Percentiles rank a stretch among this genome's conserved stretches.
phyloP scores from a whole-genome alignment of 164 flowering plant species.

The Umbilicus rupestris region DNA sequence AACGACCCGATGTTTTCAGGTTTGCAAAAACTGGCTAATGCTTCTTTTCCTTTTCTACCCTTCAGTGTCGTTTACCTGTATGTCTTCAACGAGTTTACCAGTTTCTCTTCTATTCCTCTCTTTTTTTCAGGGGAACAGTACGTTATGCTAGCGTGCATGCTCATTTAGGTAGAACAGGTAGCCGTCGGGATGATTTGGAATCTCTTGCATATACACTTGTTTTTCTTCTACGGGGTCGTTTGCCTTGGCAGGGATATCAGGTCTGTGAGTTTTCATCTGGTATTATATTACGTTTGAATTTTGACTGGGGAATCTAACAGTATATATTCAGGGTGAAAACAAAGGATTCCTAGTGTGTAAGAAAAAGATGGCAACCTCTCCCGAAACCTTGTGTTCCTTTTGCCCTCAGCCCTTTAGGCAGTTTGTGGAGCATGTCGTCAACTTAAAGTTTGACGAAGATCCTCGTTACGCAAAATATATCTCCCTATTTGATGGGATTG shows the following conservation, averaged over 20 bases:
- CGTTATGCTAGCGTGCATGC: slow-evolving; percentile 99
- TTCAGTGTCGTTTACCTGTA: not conserved
- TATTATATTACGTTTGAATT: not conserved
- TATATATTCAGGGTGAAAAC: slow-evolving; percentile 66
- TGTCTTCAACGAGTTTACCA: not conserved
- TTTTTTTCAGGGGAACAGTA: slow-evolving; percentile 74
- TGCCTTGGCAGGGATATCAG: slow-evolving; percentile 99
- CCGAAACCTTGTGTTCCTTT: slow-evolving; percentile 71
- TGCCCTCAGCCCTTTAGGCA: slow-evolving; percentile 79
- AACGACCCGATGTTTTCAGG: slow-evolving; percentile 96
- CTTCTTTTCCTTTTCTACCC: not conserved
- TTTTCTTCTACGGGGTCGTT: slow-evolving; percentile 84
- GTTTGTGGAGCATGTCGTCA: slow-evolving; percentile 79
- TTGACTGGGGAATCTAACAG: not conserved
- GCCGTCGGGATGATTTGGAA: slow-evolving; percentile 94
- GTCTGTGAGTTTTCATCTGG: slow-evolving; percentile 20
- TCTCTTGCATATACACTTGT: slow-evolving; percentile 92
- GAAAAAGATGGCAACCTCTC: slow-evolving; percentile 91
- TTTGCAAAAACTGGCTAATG: slow-evolving; percentile 8
- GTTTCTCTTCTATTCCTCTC: not conserved
- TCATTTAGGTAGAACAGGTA: slow-evolving; percentile 92
- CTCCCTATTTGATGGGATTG: slow-evolving; percentile 84
- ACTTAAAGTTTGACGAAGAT: slow-evolving; percentile 90
- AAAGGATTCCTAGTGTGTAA: slow-evolving; percentile 91
- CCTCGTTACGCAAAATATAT: slow-evolving; percentile 88